Conservation (phyloP, 352 stramenopile genomes). For the Phytophthora cryptogea region DNA sequence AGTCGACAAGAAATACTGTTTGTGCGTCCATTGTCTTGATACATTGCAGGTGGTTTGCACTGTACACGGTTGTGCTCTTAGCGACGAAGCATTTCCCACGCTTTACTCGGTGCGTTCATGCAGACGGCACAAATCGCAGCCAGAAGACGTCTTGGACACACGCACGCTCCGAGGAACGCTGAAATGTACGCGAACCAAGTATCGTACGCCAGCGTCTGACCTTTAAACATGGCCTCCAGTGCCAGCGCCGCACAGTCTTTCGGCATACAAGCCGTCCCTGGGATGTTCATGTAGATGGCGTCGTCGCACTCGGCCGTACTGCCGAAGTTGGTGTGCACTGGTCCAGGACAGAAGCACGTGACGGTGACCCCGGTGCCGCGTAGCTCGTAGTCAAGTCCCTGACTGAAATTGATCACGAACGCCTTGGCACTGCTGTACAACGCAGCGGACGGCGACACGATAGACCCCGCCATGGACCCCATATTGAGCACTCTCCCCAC, state of each 20-base stretch:
- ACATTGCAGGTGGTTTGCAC: neutral
- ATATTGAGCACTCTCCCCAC: constrained; percentile 81
- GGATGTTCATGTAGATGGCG: constrained; percentile 53
- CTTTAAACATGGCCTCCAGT: constrained; percentile 66
- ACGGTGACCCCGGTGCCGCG: constrained; percentile 60
- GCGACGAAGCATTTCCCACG: constrained; percentile 28
- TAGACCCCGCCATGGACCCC: constrained; percentile 54
- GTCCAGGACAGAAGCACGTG: constrained; percentile 66
- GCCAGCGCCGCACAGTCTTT: constrained; percentile 51
- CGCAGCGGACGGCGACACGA: constrained; percentile 55
- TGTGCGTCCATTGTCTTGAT: no score
- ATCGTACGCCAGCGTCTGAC: constrained; percentile 51
- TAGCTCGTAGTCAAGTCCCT: constrained; percentile 76
- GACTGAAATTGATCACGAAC: constrained; percentile 70
- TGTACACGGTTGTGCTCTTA: neutral
- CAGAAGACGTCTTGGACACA: constrained; percentile 44
- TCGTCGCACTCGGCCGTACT: constrained; percentile 41
- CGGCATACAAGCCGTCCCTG: constrained; percentile 32
- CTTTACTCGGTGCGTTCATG: constrained; percentile 37
- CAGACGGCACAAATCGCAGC: constrained; percentile 44
- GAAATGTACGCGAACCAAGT: constrained; percentile 42
- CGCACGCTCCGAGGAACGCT: constrained; percentile 35
- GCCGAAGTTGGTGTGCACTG: constrained; percentile 72
- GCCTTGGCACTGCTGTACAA: constrained; percentile 76
- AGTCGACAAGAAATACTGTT: constrained; percentile 5